Conservation (phyloP, 2,329 filamentous ascomycete genomes). For the Aspergillus texensis region DNA sequence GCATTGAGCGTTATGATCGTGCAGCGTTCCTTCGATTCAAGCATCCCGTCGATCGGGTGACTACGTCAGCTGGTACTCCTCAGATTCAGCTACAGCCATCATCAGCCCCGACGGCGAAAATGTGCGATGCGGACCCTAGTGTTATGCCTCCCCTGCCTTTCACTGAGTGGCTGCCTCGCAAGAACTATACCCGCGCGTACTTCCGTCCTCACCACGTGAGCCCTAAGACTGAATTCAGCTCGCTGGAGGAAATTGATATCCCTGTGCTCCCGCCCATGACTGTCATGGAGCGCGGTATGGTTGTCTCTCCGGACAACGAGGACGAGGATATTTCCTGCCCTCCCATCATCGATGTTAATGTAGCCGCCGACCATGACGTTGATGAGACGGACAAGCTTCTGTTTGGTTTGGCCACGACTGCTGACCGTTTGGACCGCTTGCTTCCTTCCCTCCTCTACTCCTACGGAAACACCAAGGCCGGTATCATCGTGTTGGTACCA, state of each 20-base stretch:
- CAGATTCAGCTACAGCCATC: slow-evolving; percentile 29
- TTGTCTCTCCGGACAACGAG: slow-evolving; percentile 37
- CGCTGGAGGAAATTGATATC: slow-evolving; percentile 41
- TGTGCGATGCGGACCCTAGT: slow-evolving; percentile 40
- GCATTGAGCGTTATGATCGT: slow-evolving; percentile 43
- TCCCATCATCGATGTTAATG: slow-evolving; percentile 43
- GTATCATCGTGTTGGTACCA: slow-evolving; percentile 45
- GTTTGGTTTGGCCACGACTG: slow-evolving; percentile 46
- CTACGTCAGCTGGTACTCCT: slow-evolving; percentile 17
- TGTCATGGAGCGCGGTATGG: slow-evolving; percentile 42
- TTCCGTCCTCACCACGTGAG: slow-evolving; percentile 42
- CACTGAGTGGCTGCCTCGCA: slow-evolving; percentile 45
- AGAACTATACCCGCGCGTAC: slow-evolving; percentile 48
- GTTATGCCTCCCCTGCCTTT: slow-evolving; percentile 40
- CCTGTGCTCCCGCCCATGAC: slow-evolving; percentile 43
- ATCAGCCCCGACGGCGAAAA: slow-evolving; percentile 17
- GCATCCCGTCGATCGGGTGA: slow-evolving; percentile 35
- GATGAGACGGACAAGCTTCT: slow-evolving; percentile 46
- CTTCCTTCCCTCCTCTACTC: slow-evolving; percentile 47
- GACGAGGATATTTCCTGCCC: slow-evolving; percentile 40
- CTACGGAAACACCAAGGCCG: slow-evolving; percentile 45
- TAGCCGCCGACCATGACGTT: slow-evolving; percentile 42
- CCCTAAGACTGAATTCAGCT: slow-evolving; percentile 40
- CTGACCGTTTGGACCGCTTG: slow-evolving; percentile 45
- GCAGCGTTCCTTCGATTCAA: slow-evolving; percentile 41